Evolutionary conservation across 2,329 filamentous ascomycete genomes (phyloP).

Genomic region (Ascocoryne sarcoides): DNA sequence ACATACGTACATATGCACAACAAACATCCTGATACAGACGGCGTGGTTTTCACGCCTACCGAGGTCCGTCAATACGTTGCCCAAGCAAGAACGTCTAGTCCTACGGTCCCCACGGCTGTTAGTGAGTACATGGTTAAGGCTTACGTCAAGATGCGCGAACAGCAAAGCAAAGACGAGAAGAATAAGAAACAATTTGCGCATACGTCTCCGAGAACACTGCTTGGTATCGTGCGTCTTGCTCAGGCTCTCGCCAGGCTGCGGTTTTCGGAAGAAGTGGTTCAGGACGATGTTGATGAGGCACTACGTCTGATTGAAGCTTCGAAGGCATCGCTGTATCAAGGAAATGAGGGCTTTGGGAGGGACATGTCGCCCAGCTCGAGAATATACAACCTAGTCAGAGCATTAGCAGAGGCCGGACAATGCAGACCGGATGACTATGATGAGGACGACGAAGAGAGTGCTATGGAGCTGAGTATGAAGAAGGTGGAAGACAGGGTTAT

Average conservation of each 20-base stretch:
- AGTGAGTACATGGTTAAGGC: constrained; percentile 96
- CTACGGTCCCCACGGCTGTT: constrained; percentile 73
- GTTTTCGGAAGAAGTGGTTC: constrained; percentile 75
- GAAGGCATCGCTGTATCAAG: constrained; percentile 80
- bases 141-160: constrained; percentile 88
- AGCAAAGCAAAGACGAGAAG: constrained; percentile 85
- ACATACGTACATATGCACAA: constrained; percentile 96
- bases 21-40: constrained; percentile 72
- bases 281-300: constrained; percentile 93
- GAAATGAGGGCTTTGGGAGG: constrained; percentile 49
- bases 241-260: constrained; percentile 89
- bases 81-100: constrained; percentile 81
- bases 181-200: constrained; percentile 89
- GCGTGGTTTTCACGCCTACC: constrained; percentile 78
- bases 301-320: constrained; percentile 84
- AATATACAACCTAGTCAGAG: constrained; percentile 92
- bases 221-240: constrained; percentile 85
- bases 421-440: constrained; percentile 34
- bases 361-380: constrained; percentile 76
- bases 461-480: constrained; percentile 73
- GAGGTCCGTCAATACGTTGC: constrained; percentile 96
- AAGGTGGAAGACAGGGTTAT: constrained; percentile 86
- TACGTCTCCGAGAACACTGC: constrained; percentile 85
- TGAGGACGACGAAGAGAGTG: constrained; percentile 60
- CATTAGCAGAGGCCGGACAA: constrained; percentile 76